Percentiles rank a stretch among this genome's conserved stretches.
These are phyloP conservation scores for Lasiodiplodia theobromae DNA, from an alignment of 2,329 filamentous ascomycete genomes.

Conservation along the genomic window DNA sequence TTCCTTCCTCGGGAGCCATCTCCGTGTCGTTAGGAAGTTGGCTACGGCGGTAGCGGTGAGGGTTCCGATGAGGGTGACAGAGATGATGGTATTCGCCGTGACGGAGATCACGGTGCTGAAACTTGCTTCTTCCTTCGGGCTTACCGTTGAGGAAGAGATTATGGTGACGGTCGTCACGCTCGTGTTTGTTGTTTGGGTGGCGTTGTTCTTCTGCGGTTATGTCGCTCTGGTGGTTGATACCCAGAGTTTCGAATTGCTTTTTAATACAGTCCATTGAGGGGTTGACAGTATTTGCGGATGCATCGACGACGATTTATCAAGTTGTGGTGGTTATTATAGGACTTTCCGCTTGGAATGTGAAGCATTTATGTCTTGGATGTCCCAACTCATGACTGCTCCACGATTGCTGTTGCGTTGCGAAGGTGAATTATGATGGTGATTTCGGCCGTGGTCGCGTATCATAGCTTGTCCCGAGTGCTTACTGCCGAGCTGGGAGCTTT, in stretches of 20 bases:
- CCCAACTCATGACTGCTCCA: slow-evolving; percentile 20
- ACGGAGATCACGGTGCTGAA: not conserved
- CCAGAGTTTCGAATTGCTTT: slow-evolving; percentile 11
- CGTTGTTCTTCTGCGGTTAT: not conserved
- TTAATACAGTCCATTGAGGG: slow-evolving; percentile 22
- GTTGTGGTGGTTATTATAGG: not conserved
- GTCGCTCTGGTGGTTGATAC: slow-evolving; percentile 12
- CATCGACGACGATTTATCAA: not conserved
- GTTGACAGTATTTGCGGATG: not conserved
- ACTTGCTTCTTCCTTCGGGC: not conserved
- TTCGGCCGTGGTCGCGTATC: slow-evolving; percentile 13
- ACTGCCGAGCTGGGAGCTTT: not conserved
- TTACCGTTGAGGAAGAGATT: not conserved
- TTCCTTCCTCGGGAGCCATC: not conserved
- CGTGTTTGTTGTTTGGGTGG: not conserved
- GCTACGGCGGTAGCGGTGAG: not conserved
- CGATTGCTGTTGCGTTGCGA: not conserved
- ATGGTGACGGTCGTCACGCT: not conserved
- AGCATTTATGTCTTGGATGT: slow-evolving; percentile 1
- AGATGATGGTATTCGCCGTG: not conserved
- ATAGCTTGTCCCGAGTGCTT: not conserved
- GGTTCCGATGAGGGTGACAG: not conserved
- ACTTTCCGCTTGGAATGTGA: slow-evolving; percentile 7
- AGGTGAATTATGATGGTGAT: not conserved
- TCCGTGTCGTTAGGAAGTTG: not conserved